These are phyloP conservation scores for Tolypocladium endophyticum DNA, from an alignment of 2,329 filamentous ascomycete species.

Conservation along the genomic window DNA sequence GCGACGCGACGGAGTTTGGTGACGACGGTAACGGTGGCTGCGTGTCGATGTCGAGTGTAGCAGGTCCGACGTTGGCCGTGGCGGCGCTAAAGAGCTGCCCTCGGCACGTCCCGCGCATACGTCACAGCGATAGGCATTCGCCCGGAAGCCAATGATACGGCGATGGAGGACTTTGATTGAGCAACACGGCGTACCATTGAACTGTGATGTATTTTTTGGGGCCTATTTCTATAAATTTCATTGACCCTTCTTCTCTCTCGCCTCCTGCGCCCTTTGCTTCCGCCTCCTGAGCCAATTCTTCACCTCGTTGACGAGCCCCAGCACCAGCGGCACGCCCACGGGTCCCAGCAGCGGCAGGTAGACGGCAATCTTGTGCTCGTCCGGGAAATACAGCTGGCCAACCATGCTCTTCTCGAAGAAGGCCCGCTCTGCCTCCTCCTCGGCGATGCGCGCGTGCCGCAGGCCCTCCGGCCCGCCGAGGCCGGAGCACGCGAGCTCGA, in stretches of 20 bases:
- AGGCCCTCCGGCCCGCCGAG: constrained; percentile 59
- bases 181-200: no score
- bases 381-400: constrained; percentile 94
- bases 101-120: not conserved
- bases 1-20: not conserved
- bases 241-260: constrained; percentile 5
- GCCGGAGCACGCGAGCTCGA: constrained; percentile 65
- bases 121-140: not conserved
- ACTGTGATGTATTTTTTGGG: not conserved
- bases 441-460: constrained; percentile 71
- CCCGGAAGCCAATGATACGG: not conserved
- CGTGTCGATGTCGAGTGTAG: not conserved
- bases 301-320: constrained; percentile 74
- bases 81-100: not conserved
- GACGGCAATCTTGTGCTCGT: constrained; percentile 96
- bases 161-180: not conserved
- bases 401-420: constrained; percentile 99
- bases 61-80: not conserved
- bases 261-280: constrained; percentile 30
- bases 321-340: constrained; percentile 77
- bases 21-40: not conserved
- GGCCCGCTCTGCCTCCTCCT: constrained; percentile 79
- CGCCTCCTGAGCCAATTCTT: constrained; percentile 47
- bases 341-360: constrained; percentile 88
- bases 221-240: not conserved